These are phyloP conservation scores for Eragrostis nindensis DNA, from an alignment of 176 grass and related monocot genomes.

Conservation along the genomic window DNA sequence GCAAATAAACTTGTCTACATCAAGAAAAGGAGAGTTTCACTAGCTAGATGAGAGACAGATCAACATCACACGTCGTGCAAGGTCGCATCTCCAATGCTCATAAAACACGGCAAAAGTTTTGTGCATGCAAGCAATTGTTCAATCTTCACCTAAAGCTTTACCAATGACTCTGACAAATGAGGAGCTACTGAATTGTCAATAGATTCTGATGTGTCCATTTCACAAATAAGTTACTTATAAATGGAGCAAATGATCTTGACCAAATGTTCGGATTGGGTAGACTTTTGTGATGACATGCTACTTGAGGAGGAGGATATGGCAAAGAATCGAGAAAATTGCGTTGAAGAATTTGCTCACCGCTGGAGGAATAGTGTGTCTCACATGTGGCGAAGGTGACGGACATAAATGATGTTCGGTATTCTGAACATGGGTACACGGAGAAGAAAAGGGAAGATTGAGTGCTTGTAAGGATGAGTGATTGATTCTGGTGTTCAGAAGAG, in stretches of 20 bases:
- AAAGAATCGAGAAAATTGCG: neutral
- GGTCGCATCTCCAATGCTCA: neutral
- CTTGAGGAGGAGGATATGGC: neutral
- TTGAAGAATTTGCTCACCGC: conserved; percentile 3
- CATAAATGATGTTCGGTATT: conserved; percentile 11
- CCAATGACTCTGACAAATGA: neutral
- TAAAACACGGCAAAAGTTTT: neutral
- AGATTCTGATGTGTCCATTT: conserved; percentile 24
- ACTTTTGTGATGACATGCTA: conserved; percentile 2
- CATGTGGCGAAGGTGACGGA: neutral
- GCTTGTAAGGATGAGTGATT: neutral
- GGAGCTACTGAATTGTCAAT: neutral
- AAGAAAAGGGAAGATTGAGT: neutral
- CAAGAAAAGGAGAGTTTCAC: conserved; percentile 6
- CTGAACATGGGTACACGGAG: neutral
- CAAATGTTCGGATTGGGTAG: conserved; percentile 33
- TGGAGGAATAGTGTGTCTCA: neutral
- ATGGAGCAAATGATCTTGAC: conserved; percentile 32
- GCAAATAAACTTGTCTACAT: neutral
- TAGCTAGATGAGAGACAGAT: neutral
- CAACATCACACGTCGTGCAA: neutral
- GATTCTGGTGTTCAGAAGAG: neutral
- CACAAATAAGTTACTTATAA: conserved; percentile 12
- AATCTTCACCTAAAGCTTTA: conserved; percentile 1
- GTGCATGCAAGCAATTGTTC: neutral